These are phyloP conservation scores for Tylopilus balloui DNA, from an alignment of 768 basidiomycete species.

Conservation along the genomic window DNA sequence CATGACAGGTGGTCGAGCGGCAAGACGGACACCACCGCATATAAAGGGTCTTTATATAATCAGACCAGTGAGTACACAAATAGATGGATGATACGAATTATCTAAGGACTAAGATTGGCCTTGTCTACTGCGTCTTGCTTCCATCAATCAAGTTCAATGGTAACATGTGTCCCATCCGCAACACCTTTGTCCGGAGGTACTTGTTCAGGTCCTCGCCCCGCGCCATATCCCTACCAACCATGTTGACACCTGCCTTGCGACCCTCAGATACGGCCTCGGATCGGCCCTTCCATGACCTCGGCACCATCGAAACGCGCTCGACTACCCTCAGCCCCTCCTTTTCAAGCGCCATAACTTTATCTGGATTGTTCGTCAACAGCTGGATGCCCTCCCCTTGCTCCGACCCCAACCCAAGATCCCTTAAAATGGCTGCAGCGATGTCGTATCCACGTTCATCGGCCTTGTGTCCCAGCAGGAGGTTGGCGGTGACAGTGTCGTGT, in stretches of 20 bases:
- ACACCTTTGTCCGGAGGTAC: constrained; percentile 93
- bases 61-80: neutral
- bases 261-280: constrained; percentile 25
- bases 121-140: neutral
- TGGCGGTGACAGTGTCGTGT: constrained; percentile 98
- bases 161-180: constrained; percentile 95
- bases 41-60: constrained; percentile 16
- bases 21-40: neutral
- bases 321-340: constrained; percentile 73
- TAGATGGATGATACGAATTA: neutral
- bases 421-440: constrained; percentile 84
- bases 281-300: constrained; percentile 67
- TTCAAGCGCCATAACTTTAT: constrained; percentile 86
- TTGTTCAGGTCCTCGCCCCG: constrained; percentile 86
- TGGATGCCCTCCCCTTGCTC: constrained; percentile 57
- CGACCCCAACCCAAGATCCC: constrained; percentile 74
- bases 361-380: constrained; percentile 95
- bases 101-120: neutral
- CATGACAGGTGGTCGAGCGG: constrained; percentile 37
- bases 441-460: constrained; percentile 95
- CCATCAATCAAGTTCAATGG: constrained; percentile 38
- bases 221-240: constrained; percentile 75
- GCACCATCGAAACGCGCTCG: constrained; percentile 93
- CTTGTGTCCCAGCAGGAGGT: constrained; percentile 88
- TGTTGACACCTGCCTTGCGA: constrained; percentile 59